These are phyloP conservation scores for Digitaria exilis DNA, from an alignment of 202 grass and related monocot genomes.

Conservation along the genomic window DNA sequence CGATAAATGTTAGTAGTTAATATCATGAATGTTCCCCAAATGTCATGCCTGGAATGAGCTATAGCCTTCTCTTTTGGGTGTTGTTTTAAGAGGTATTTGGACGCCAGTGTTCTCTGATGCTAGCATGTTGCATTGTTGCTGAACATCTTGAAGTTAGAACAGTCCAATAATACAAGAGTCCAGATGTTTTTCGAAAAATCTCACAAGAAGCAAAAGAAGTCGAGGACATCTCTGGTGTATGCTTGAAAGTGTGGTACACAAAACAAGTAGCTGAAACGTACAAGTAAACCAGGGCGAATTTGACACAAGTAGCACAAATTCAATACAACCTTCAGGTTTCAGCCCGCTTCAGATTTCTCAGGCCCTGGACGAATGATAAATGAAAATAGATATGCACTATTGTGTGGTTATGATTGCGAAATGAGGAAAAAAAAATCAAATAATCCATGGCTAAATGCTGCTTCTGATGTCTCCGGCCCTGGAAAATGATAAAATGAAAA, in stretches of 20 bases:
- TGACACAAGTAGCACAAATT: background rate
- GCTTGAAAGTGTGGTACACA: too few species aligned
- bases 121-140: background rate
- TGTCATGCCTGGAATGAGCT: background rate
- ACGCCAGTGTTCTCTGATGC: background rate
- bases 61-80: background rate
- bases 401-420: background rate
- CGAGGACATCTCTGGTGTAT: background rate
- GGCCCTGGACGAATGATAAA: background rate
- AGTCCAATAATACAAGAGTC: background rate
- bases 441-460: too few species aligned
- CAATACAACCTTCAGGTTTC: background rate
- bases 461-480: background rate
- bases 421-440: background rate
- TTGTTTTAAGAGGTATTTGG: conserved; percentile 19
- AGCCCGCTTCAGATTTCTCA: background rate
- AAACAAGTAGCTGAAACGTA: too few species aligned
- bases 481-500: background rate
- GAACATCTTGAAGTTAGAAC: too few species aligned
- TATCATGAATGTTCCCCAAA: background rate
- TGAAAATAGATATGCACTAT: background rate
- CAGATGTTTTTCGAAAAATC: background rate
- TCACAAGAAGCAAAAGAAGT: too few species aligned
- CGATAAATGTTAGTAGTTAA: background rate
- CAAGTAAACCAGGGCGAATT: background rate